Evolutionary conservation across 805 yeast genomes (phyloP).

Genomic region (Sugiyamaella marilandica): DNA sequence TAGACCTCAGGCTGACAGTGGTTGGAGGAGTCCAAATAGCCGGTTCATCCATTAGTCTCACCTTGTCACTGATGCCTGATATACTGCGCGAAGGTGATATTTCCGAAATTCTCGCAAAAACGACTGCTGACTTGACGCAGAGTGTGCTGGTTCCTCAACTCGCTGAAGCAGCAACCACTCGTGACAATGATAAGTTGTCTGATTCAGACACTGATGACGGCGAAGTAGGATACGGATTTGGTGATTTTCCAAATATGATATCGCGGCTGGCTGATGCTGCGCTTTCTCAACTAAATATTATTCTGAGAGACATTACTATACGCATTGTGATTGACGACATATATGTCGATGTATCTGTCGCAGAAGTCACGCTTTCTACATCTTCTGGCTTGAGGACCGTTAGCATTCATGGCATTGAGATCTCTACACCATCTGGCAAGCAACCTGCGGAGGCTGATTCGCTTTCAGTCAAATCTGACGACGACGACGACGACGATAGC

Average conservation of each 20-base stretch:
- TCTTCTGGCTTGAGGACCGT: neutral
- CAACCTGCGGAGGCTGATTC: neutral
- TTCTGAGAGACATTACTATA: conserved; percentile 17
- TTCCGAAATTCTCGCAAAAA: conserved; percentile 57
- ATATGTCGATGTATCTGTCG: neutral
- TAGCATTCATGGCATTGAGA: neutral
- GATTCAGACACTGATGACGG: conserved; percentile 12
- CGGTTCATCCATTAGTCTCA: conserved; percentile 52
- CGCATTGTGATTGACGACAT: conserved; percentile 21
- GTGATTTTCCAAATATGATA: conserved; percentile 28
- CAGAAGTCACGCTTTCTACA: neutral
- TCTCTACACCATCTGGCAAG: neutral
- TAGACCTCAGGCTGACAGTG: conserved; percentile 58
- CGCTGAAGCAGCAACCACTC: conserved; percentile 2
- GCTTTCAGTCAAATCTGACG: neutral
- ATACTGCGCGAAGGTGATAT: conserved; percentile 26
- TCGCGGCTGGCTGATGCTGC: conserved; percentile 37
- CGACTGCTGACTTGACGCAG: conserved; percentile 70
- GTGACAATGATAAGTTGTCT: neutral
- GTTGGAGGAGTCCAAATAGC: conserved; percentile 66
- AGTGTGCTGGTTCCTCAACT: conserved; percentile 38
- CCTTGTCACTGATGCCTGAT: conserved; percentile 35
- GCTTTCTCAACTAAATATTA: conserved; percentile 29
- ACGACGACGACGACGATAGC: conserved; percentile 17
- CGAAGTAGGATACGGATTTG: conserved; percentile 28